Base-by-base conservation (phyloP, 2,329 filamentous ascomycete species). In the Fusarium robinianum region DNA sequence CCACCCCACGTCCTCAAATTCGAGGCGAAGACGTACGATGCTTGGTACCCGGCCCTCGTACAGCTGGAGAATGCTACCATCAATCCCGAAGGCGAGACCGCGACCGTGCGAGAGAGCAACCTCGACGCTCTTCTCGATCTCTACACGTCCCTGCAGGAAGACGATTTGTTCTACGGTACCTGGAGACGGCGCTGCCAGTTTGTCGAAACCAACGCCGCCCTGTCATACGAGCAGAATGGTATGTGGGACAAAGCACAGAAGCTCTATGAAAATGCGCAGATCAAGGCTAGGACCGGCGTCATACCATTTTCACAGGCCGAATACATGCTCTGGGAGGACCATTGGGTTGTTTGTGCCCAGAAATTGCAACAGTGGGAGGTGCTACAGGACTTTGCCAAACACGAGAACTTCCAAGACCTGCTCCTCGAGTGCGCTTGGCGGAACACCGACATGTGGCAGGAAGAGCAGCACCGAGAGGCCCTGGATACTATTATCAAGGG, bases 301-400 rank as follows among this genome's bases (percentile, higher is more conserved):
- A 83, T 97, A 49, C 92, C 94, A 0, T 97, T 96, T 68, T 96
- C 92, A 1, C 88, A 95, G 60, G 90, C 86, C 21, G 94, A 99
- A 69, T 99, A 99, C 70, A 96, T 95, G 81, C 80, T 99, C 1
- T 99, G 94, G 94, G 94, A 99, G 70, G 94, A 99, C 64, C 95
- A 99, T 61, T 99, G 94, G 94, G 85, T 99, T 27, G 79, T 96
- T 35, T 99, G 94, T 67, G 94, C 92, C 0, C 90, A 97, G 71
- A 99, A 99, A 71, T 77, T 99, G 31, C 95, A 99, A 67, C 95
- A 99, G 65, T 99, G 94, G 94, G 94, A 99, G 61, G 92, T 99
- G 43, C 71, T 99, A 22, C 90, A 90, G 51, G 95, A 99, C 60
- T 97, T 97, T 63, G 91, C 94, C 4, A 99, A 99, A 70, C 94